Evolutionary conservation across 257 asterid genomes (phyloP).

Genomic region (Gentiana dahurica): DNA sequence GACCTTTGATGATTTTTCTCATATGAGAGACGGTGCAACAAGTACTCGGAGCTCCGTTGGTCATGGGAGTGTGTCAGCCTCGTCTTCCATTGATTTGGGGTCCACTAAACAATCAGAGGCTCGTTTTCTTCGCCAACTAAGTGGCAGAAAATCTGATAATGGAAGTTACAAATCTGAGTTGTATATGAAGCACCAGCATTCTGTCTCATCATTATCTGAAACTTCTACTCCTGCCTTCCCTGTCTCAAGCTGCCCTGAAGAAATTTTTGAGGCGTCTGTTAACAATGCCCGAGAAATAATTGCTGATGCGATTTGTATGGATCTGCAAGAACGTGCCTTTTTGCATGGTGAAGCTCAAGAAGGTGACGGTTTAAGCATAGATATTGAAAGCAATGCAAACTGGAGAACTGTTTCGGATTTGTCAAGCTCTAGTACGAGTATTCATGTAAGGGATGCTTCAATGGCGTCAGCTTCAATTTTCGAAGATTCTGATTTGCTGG

Average conservation of each 20-base stretch:
- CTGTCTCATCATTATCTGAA: constrained; percentile 70
- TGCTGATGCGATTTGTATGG: constrained; percentile 18
- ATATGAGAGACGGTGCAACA: constrained; percentile 55
- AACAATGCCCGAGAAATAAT: constrained; percentile 27
- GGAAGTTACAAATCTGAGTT: constrained; percentile 53
- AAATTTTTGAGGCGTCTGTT: constrained; percentile 29
- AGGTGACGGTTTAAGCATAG: constrained; percentile 33
- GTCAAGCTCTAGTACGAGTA: constrained; percentile 23
- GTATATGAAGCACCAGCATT: constrained; percentile 49
- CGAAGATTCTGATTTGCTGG: constrained; percentile 37
- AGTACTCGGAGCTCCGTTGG: constrained; percentile 76
- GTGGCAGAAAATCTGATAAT: constrained; percentile 56
- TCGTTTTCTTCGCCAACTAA: constrained; percentile 47
- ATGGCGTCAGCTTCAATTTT: constrained; percentile 21
- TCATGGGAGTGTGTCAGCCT: constrained; percentile 57
- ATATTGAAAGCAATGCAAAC: constrained; percentile 32
- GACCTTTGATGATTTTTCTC: constrained; percentile 68
- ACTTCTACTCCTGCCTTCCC: constrained; percentile 49
- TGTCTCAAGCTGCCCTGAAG: constrained; percentile 44
- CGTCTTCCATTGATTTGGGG: constrained; percentile 81
- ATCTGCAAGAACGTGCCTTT: constrained; percentile 23
- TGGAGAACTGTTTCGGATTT: constrained; percentile 29
- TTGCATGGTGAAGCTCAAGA: constrained; percentile 37
- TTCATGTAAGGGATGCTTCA: constrained; percentile 24
- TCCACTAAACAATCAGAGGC: constrained; percentile 45